Percentiles rank a stretch among this genome's conserved stretches.
Evolutionary conservation across 148 eudicot genomes (phyloP).

Genomic region (Chenopodium formosanum): DNA sequence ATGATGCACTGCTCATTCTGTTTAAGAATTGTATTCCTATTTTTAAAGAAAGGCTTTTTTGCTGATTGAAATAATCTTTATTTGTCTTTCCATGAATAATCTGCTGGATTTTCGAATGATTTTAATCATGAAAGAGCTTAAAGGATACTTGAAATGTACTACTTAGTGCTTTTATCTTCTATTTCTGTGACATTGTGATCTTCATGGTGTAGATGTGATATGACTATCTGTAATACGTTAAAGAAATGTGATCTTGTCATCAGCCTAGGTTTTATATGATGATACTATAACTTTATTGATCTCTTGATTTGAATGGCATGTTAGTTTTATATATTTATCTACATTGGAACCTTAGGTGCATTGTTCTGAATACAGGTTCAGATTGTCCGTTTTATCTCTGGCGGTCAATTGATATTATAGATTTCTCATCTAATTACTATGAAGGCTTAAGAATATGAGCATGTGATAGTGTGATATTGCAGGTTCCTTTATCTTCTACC

Average conservation of each 20-base stretch:
- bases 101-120: neutral
- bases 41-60: neutral
- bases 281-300: no score
- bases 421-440: no score
- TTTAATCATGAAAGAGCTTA: neutral
- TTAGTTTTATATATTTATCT: no score
- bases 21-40: neutral
- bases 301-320: no score
- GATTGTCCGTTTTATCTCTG: no score
- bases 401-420: no score
- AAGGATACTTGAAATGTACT: neutral
- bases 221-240: slow-evolving; percentile 87
- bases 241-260: slow-evolving; percentile 92
- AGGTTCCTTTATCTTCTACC: no score
- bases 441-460: no score
- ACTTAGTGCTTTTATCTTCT: neutral
- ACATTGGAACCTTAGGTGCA: no score
- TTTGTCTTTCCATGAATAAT: neutral
- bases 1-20: neutral
- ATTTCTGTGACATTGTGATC: neutral
- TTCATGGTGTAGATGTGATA: slow-evolving; percentile 62
- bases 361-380: no score
- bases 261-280: slow-evolving; percentile 45
- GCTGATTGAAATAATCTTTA: neutral
- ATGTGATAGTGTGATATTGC: no score